phyloP scores from a whole-genome alignment of 1,284 basidiomycete genomes.

The Limonomyces culmigenus region DNA sequence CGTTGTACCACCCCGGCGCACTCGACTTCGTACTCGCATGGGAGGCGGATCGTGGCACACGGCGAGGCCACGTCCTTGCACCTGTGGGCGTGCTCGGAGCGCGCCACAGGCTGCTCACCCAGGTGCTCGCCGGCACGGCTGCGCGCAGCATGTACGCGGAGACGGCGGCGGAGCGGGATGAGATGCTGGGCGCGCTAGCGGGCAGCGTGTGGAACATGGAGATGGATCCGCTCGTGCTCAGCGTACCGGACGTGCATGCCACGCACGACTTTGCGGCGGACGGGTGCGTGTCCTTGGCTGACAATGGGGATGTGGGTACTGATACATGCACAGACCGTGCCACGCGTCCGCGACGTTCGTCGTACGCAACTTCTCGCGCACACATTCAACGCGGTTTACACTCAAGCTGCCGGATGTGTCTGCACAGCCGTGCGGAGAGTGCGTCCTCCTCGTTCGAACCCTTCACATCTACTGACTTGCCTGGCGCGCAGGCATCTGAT shows the following conservation, averaged over 20 bases:
- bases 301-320: constrained; percentile 2
- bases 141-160: constrained; percentile 82
- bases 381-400: constrained; percentile 32
- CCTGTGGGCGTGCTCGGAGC: constrained; percentile 52
- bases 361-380: constrained; percentile 55
- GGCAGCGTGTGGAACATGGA: constrained; percentile 64
- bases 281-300: constrained; percentile 31
- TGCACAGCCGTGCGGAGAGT: constrained; percentile 20
- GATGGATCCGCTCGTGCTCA: constrained; percentile 52
- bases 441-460: constrained; percentile 1
- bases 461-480: constrained; percentile 2
- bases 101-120: constrained; percentile 40
- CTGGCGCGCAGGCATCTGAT: constrained; percentile 19
- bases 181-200: constrained; percentile 48
- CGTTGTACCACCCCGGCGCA: constrained; percentile 57
- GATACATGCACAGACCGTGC: constrained; percentile 27
- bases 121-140: constrained; percentile 34
- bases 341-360: constrained; percentile 35
- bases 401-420: constrained; percentile 24
- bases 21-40: constrained; percentile 65
- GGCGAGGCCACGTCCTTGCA: constrained; percentile 43
- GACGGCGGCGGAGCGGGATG: constrained; percentile 55
- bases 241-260: constrained; percentile 20
- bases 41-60: constrained; percentile 38
- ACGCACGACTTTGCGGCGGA: constrained; percentile 45